Percentiles rank a stretch among this genome's conserved stretches.
Conservation (phyloP, 1,139 yeast species). For the Geotrichum fermentans region DNA sequence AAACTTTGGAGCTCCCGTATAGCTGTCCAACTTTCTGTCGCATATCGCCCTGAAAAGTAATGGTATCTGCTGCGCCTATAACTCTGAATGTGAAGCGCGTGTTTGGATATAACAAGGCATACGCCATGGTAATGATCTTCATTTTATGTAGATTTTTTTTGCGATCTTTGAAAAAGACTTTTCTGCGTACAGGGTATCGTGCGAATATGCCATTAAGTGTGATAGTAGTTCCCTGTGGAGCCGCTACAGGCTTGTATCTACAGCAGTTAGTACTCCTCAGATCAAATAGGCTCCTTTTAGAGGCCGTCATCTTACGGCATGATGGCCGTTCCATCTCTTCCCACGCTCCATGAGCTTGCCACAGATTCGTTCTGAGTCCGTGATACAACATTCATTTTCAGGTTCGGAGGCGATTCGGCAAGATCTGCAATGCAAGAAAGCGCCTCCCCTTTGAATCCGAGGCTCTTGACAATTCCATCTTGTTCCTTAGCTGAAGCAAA, state of each 20-base stretch:
- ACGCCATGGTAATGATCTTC: constrained; percentile 32
- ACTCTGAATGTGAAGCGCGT: constrained; percentile 36
- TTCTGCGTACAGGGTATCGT: constrained; percentile 39
- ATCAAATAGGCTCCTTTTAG: background rate
- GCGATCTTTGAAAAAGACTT: constrained; percentile 32
- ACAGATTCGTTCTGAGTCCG: constrained; percentile 28
- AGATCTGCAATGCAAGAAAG: constrained; percentile 49
- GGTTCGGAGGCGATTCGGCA: constrained; percentile 9
- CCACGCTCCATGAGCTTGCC: constrained; percentile 41
- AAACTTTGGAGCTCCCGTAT: constrained; percentile 11
- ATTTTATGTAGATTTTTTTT: constrained; percentile 32
- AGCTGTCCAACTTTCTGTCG: constrained; percentile 19
- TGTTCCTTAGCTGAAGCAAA: background rate
- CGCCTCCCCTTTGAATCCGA: constrained; percentile 83
- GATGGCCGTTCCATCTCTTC: constrained; percentile 32
- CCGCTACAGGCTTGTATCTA: constrained; percentile 27
- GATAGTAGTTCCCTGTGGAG: constrained; percentile 40
- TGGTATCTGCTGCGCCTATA: constrained; percentile 15
- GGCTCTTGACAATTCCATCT: constrained; percentile 43
- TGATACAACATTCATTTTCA: constrained; percentile 35
- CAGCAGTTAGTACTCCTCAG: constrained; percentile 2
- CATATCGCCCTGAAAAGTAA: constrained; percentile 19
- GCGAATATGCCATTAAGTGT: constrained; percentile 36
- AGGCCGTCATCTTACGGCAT: constrained; percentile 10
- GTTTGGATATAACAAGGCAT: constrained; percentile 34